Base-by-base conservation (phyloP, 345 rosid species). In the Excoecaria cochinchinensis region DNA sequence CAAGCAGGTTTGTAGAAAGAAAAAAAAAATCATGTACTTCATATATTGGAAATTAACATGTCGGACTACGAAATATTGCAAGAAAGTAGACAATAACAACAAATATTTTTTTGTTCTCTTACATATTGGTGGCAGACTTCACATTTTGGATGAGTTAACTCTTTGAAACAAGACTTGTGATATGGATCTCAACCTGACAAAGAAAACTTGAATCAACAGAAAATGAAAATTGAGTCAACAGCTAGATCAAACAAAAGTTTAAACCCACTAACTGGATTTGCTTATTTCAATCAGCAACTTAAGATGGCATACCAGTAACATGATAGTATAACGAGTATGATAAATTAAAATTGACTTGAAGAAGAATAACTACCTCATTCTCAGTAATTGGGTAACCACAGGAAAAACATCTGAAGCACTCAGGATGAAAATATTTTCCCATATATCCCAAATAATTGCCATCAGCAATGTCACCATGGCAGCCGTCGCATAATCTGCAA, bases 51-150 rank as follows among this genome's bases (percentile, higher is more conserved):
- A 44, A 44, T 9, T 1, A 44, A 9, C 47, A 44, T 44, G 47
- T 44, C 8, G 5, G 47, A 44, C 47, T 5, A 1, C 8, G 0
- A 44, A 44, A 44, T 44, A 44, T n/a, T 4, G 47, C 47, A 4
- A 44, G 8, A 4, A 44, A 44, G 47, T 6, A 44, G 8, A 44
- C 47, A 44, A 44, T 4, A 5, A 44, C 47, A 1, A 9, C 8
- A 40, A 21, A 17, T 8, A 13, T n/a, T n/a, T n/a, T n/a, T 8
- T 42, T 65, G 40, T 60, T 58, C 73, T 63, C 96, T 89, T 93
- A 95, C 99, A 84, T 86, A 95, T 81, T 93, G 91, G 70, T 78
- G 85, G 85, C 99, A 95, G 77, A 95, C 98, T 85, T 95, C 97
- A 71, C 99, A 95, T 89, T 91, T 95, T 46, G 97, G 99, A 84